phyloP scores from a whole-genome alignment of 371 early-diverging fungal genomes.

The Mucor ambiguus region DNA sequence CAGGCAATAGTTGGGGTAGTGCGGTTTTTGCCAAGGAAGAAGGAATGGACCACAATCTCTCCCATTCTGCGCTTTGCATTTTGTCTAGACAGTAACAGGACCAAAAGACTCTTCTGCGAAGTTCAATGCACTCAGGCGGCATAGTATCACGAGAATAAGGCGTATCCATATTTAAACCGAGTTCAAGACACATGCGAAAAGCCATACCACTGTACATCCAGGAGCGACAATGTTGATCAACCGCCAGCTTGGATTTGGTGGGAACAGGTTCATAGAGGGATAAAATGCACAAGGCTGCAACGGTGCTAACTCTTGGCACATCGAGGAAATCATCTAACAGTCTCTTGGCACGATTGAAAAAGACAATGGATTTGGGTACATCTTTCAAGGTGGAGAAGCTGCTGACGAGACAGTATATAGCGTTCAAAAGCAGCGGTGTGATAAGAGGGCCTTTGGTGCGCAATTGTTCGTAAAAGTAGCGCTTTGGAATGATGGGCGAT shows the following conservation, averaged over 20 bases:
- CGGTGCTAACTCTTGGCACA: slow-evolving; percentile 38
- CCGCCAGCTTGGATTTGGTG: not conserved
- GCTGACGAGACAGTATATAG: slow-evolving; percentile 30
- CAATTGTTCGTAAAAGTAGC: slow-evolving; percentile 28
- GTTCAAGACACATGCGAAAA: slow-evolving; percentile 48
- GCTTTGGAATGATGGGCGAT: slow-evolving; percentile 26
- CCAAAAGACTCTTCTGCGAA: slow-evolving; percentile 35
- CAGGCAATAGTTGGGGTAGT: slow-evolving; percentile 17
- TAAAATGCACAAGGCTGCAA: slow-evolving; percentile 36
- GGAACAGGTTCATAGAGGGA: slow-evolving; percentile 36
- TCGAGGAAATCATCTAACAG: slow-evolving; percentile 43
- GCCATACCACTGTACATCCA: slow-evolving; percentile 47
- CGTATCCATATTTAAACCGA: slow-evolving; percentile 30
- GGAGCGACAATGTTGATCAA: slow-evolving; percentile 29
- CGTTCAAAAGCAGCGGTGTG: slow-evolving; percentile 37
- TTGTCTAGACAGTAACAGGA: slow-evolving; percentile 36
- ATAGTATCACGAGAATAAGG: slow-evolving; percentile 2
- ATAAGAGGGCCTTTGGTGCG: slow-evolving; percentile 30
- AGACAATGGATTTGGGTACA: slow-evolving; percentile 25
- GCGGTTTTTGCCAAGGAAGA: slow-evolving; percentile 8
- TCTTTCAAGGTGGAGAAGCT: slow-evolving; percentile 13
- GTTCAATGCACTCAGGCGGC: slow-evolving; percentile 19
- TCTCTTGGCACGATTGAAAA: slow-evolving; percentile 37
- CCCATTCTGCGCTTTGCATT: slow-evolving; percentile 21
- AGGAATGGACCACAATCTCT: slow-evolving; percentile 27